Conservation (phyloP, 2,329 filamentous ascomycete species). For the Orbilia blumenaviensis region DNA sequence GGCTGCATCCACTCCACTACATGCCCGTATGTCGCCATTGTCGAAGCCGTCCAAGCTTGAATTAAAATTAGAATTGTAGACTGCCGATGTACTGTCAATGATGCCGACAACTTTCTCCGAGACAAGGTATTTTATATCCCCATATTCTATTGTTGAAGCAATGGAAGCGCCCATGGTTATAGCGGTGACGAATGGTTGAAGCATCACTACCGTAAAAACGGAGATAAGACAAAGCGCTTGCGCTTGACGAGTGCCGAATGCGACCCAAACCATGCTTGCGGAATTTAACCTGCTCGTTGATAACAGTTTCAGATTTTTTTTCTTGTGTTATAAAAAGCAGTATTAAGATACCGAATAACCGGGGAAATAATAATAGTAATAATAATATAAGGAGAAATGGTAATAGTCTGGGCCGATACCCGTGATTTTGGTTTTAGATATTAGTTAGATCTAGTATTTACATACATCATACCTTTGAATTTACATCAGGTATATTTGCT, state of each 20-base stretch:
- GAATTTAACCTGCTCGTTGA: background rate
- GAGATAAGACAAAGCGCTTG: background rate
- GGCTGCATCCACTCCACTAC: background rate
- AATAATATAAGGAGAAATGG: background rate
- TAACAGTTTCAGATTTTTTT: constrained; percentile 5
- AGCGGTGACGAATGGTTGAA: background rate
- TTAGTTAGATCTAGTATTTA: too few species aligned
- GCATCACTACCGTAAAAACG: background rate
- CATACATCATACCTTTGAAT: too few species aligned
- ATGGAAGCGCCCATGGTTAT: background rate
- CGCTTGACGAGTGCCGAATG: background rate
- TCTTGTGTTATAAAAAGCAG: too few species aligned
- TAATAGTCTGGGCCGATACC: background rate
- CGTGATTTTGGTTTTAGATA: background rate
- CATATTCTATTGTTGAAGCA: constrained; percentile 6
- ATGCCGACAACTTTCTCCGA: constrained; percentile 17
- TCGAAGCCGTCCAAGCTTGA: too few species aligned
- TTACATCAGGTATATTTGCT: background rate
- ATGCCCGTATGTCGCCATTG: background rate
- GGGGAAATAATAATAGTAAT: background rate
- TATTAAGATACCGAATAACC: too few species aligned
- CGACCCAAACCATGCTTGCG: background rate
- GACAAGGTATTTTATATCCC: constrained; percentile 11
- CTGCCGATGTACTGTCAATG: background rate
- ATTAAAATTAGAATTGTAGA: background rate